phyloP scores from a whole-genome alignment of 2,329 filamentous ascomycete genomes.

The Akanthomyces dipterigenus region DNA sequence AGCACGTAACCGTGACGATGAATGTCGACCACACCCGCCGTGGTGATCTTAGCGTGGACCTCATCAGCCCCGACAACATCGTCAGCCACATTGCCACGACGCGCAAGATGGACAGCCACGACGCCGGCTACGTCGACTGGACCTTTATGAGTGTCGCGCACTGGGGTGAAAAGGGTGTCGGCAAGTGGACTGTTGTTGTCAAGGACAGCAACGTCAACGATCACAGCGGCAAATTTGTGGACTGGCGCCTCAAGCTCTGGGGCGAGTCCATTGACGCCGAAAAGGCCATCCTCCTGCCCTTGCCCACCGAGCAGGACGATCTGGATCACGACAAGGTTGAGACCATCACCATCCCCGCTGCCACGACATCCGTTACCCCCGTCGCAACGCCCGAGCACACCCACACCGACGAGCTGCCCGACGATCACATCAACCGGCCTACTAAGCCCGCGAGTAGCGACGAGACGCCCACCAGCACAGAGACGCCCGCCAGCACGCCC shows the following conservation, averaged over 20 bases:
- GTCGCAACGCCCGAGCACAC: slow-evolving; percentile 41
- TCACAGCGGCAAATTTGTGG: slow-evolving; percentile 68
- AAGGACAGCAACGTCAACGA: slow-evolving; percentile 78
- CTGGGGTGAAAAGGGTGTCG: slow-evolving; percentile 84
- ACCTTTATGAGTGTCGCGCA: slow-evolving; percentile 98
- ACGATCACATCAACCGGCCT: slow-evolving; percentile 60
- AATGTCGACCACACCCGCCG: slow-evolving; percentile 82
- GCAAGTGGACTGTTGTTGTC: slow-evolving; percentile 85
- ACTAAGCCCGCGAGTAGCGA: slow-evolving; percentile 33
- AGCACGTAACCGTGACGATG: slow-evolving; percentile 97
- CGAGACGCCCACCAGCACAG: slow-evolving; percentile 20
- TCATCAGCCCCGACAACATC: slow-evolving; percentile 76
- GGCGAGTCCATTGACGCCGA: slow-evolving; percentile 75
- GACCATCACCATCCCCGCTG: slow-evolving; percentile 30
- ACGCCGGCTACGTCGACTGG: slow-evolving; percentile 81
- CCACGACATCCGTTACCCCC: slow-evolving; percentile 41
- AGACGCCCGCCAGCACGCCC: slow-evolving; percentile 23
- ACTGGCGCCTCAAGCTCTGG: slow-evolving; percentile 94
- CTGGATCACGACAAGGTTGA: slow-evolving; percentile 68
- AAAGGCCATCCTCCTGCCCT: slow-evolving; percentile 67
- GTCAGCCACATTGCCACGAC: slow-evolving; percentile 76
- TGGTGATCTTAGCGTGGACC: slow-evolving; percentile 86
- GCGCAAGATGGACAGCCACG: slow-evolving; percentile 60
- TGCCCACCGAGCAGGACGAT: slow-evolving; percentile 79
- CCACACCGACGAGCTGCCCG: slow-evolving; percentile 41